A percentile compares a stretch with the other conserved stretches of the same genome.
Conservation (phyloP, 768 basidiomycete genomes). For the Lyophyllum semitale region DNA sequence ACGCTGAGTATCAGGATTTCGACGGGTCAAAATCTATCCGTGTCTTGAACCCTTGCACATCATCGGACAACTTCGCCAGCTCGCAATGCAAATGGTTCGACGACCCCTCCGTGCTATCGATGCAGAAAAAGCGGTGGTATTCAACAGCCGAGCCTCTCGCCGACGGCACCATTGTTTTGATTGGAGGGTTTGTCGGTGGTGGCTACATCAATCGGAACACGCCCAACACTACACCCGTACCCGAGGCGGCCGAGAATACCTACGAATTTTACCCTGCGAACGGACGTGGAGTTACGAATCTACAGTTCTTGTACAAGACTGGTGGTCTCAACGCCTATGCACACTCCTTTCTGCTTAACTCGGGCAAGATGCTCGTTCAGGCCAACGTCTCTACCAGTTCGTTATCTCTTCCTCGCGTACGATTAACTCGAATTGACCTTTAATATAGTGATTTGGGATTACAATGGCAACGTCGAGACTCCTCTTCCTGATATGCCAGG, state of each 20-base stretch:
- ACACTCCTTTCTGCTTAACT: conserved; percentile 72
- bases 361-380: conserved; percentile 80
- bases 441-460: conserved; percentile 51
- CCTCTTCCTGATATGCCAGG: conserved; percentile 73
- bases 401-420: conserved; percentile 24
- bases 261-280: conserved; percentile 81
- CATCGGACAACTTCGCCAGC: conserved; percentile 45
- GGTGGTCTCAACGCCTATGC: conserved; percentile 81
- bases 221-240: conserved; percentile 64
- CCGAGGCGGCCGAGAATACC: conserved; percentile 74
- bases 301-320: conserved; percentile 70
- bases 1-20: conserved; percentile 73
- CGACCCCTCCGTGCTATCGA: conserved; percentile 56
- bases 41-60: conserved; percentile 74
- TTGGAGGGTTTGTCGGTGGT: conserved; percentile 80
- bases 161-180: conserved; percentile 77
- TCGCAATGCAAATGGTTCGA: conserved; percentile 74
- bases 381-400: conserved; percentile 77
- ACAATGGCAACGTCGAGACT: conserved; percentile 55
- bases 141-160: conserved; percentile 72
- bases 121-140: conserved; percentile 79
- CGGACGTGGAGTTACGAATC: conserved; percentile 45
- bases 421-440: conserved; percentile 9
- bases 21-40: conserved; percentile 83
- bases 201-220: conserved; percentile 80